Evolutionary conservation across 257 asterid genomes (phyloP).

Genomic region (Schizonepeta tenuifolia): DNA sequence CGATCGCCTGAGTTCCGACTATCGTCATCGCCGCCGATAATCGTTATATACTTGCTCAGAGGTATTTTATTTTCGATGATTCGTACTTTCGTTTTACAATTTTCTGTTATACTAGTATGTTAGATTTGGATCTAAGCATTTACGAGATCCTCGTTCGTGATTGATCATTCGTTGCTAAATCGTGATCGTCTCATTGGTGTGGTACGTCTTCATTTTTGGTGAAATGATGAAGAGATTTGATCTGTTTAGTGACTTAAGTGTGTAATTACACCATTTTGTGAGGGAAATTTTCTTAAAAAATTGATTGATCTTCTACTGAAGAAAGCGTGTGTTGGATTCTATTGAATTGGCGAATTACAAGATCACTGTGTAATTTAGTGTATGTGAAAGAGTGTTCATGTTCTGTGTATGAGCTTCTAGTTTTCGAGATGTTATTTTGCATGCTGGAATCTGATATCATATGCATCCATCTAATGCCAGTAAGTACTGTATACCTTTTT

Average conservation of each 20-base stretch:
- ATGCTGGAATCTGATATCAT: too few relatives aligned
- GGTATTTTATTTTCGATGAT: constrained; percentile 3
- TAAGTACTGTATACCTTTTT: too few relatives aligned
- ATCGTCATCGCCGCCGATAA: constrained; percentile 20
- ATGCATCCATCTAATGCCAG: too few relatives aligned
- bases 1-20: constrained; percentile 22
- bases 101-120: not conserved
- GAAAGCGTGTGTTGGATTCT: not conserved
- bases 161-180: constrained; percentile 16
- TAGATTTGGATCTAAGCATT: constrained; percentile 20
- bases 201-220: not conserved
- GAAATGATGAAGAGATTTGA: constrained; percentile 10
- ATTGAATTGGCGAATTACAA: not conserved
- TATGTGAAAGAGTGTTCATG: constrained; percentile 1
- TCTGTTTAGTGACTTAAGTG: not conserved
- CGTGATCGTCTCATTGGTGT: constrained; percentile 10
- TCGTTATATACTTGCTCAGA: constrained; percentile 14
- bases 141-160: constrained; percentile 21
- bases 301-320: not conserved
- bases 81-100: not conserved
- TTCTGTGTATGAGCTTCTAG: constrained; percentile 19
- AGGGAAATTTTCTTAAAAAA: not conserved
- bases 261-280: constrained; percentile 20
- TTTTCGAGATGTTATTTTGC: not conserved
- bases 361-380: not conserved